Base-by-base conservation (phyloP, 2,329 filamentous ascomycete genomes). In the Aspergillus terreus region DNA sequence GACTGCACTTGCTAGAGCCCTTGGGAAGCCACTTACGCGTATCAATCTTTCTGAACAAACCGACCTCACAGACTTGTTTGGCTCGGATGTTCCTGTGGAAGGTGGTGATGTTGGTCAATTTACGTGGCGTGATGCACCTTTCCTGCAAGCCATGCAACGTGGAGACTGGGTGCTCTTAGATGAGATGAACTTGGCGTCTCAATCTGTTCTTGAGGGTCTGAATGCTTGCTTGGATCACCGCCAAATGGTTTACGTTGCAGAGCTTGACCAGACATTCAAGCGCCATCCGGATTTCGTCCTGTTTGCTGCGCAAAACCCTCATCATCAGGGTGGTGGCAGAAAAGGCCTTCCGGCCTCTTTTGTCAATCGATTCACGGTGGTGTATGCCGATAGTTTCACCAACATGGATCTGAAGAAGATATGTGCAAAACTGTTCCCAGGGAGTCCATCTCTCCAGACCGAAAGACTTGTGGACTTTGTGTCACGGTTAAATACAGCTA, bases 21-120 rank as follows among this genome's bases (percentile, higher is more conserved):
- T 90, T 57, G 90, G 92, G 4, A 86, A 86, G 55, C 87, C 88
- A 6, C 74, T 99, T 56, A 96, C 91, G 0, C 83, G 94, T 62
- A 96, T 99, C 72, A 99, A 99, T 65, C 78, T 99, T 53, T 97
- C 94, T 0, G 94, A 99, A 62, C 94, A 99, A 72, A 99, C 95
- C 0, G 94, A 99, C 70, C 76, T 99, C 46, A 96, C 97, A 82
- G 94, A 99, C 68, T 77, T 99, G 1, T 99, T 99, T 68, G 94
- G 94, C 53, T 96, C 92, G 0, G 94, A 99, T 74, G 90, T 96
- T 6, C 94, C 94, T 0, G 85, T 96, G 3, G 94, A 97, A 72
- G 92, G 91, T n/a, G 90, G 88, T 1, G 85, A 88, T 63, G 87
- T 91, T 6, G 94, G 94, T 1, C 87, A 89, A 53, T 99, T 99